Base-by-base conservation (phyloP, 1,139 yeast species). In the Saccharomyces hybrid region DNA sequence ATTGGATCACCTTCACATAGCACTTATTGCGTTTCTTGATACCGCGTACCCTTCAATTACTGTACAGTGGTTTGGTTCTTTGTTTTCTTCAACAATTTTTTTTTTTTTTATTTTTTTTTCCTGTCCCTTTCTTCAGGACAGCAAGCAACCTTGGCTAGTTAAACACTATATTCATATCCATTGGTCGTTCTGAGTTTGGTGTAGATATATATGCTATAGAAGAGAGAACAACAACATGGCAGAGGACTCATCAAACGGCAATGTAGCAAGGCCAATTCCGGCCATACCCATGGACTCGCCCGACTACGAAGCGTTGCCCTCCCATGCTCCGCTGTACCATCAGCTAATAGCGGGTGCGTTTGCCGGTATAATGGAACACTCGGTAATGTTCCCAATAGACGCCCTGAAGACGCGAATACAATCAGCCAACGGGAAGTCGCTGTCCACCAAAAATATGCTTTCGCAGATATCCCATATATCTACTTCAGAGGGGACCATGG, bases 291-390 rank as follows among this genome's bases (percentile, higher is more conserved):
- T 38, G 44, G 44, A 38, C 9, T 24, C 19, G 11, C 44, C 44
- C 44, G 97, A 90, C 68, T 93, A 91, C 70, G 98, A 93, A 72
- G 84, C 97, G 1, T 78, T 93, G 51, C 98, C 98, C 1, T 88
- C 85, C 48, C 84, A 84, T 64, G 91, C 97, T 12, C 84, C 97
- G 1, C 73, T 93, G 56, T 71, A 82, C 5, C 89, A 96, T 8
- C 96, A 90, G 69, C 77, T 91, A 59, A 70, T 78, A 16, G 98
- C 98, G 1, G 98, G 99, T 14, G 98, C 98, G 0, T 87, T 89
- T 73, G 99, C 98, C 19, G 99, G 99, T 31, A 88, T 93, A 58
- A 89, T 91, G 95, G 99, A 93, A 71, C 99, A 93, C 71, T 86
- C 97, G 0, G 90, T 91, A 47, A 91, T 93, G 97, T 93, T 85